These are phyloP conservation scores for Mycosphaerella sp. DNA, from an alignment of 2,329 filamentous ascomycete species.

Conservation along the genomic window DNA sequence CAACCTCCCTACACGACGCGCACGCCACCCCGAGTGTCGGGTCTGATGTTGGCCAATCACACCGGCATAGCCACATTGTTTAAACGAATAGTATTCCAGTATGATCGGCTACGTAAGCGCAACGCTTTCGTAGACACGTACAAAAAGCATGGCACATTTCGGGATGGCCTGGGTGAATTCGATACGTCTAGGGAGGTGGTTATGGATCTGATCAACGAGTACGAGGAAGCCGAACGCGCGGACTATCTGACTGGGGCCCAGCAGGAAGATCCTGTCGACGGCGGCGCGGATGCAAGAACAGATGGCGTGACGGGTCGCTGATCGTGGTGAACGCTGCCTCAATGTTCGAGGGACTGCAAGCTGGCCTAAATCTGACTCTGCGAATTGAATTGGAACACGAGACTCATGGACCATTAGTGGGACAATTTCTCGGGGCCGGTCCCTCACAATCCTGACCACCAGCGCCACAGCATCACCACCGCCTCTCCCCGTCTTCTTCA, in stretches of 20 bases:
- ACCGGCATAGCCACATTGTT: conserved; percentile 96
- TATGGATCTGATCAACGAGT: conserved; percentile 83
- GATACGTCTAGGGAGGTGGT: conserved; percentile 92
- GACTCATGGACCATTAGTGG: conserved; percentile 9
- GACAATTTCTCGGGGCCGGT: background rate
- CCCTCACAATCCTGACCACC: conserved; percentile 59
- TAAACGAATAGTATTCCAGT: conserved; percentile 86
- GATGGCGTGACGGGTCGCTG: conserved; percentile 41
- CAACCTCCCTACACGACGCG: conserved; percentile 91
- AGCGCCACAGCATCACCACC: conserved; percentile 61
- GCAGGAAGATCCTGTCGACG: conserved; percentile 26
- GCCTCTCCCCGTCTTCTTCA: conserved; percentile 36
- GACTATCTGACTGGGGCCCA: conserved; percentile 68
- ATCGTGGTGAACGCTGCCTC: background rate
- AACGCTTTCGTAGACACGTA: conserved; percentile 96
- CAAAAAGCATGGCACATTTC: conserved; percentile 90
- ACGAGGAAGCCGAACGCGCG: conserved; percentile 86
- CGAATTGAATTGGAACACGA: background rate
- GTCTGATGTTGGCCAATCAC: conserved; percentile 96
- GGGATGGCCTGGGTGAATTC: conserved; percentile 87
- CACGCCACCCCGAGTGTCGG: conserved; percentile 79
- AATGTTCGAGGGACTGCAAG: background rate
- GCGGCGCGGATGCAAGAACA: conserved; percentile 35
- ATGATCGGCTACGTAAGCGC: conserved; percentile 88
- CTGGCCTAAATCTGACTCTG: background rate